A percentile compares a stretch with the other conserved stretches of the same genome.
These are phyloP conservation scores for Penicillium sp. DNA, from an alignment of 2,329 filamentous ascomycete species.

Conservation along the genomic window DNA sequence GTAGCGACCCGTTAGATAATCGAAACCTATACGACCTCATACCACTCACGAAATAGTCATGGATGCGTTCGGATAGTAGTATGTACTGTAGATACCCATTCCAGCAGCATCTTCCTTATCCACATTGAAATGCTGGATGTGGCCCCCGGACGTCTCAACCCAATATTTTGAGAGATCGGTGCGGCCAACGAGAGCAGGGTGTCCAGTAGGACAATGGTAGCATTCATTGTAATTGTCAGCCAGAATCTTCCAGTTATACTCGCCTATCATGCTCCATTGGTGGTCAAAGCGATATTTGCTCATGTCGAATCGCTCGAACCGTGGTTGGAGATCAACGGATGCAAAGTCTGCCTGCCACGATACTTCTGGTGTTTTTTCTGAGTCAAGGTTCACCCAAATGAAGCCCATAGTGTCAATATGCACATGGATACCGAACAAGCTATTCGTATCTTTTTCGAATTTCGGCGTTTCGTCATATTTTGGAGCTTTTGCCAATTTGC, in stretches of 20 bases:
- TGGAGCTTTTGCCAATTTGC: conserved; percentile 27
- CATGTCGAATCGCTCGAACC: conserved; percentile 15
- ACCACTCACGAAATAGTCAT: neutral
- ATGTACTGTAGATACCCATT: neutral
- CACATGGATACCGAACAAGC: conserved; percentile 25
- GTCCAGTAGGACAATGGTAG: conserved; percentile 40
- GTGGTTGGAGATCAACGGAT: conserved; percentile 16
- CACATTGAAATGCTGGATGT: neutral
- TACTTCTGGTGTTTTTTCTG: conserved; percentile 17
- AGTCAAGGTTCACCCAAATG: conserved; percentile 27
- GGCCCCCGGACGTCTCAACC: neutral
- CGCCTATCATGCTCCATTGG: conserved; percentile 17
- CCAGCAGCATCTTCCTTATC: neutral
- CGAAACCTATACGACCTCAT: too few species aligned
- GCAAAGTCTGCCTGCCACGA: conserved; percentile 21
- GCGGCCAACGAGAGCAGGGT: neutral
- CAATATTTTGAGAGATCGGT: neutral
- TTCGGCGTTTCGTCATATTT: conserved; percentile 24
- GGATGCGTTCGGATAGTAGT: neutral
- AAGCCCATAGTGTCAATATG: conserved; percentile 26
- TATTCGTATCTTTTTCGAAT: conserved; percentile 28
- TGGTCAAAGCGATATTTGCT: conserved; percentile 24
- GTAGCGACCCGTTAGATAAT: too few species aligned
- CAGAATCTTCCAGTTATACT: conserved; percentile 27
- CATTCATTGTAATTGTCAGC: conserved; percentile 50